Evolutionary conservation across 768 basidiomycete species (phyloP), one percentile per base, ranked within the genome.

Genomic region (Lyophyllum decastes): DNA sequence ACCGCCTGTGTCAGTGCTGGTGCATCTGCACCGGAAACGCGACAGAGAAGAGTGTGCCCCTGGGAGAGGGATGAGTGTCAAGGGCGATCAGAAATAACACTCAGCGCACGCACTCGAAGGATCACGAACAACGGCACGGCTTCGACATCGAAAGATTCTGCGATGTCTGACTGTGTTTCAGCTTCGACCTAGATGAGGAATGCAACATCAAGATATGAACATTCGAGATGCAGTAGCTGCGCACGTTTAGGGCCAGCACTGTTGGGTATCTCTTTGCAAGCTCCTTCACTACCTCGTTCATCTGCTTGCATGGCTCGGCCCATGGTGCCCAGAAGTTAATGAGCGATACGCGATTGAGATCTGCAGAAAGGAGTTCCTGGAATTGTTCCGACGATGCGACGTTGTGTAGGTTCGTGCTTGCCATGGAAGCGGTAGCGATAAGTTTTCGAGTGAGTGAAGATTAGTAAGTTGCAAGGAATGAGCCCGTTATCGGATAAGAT

Each of bases 291-390:
- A 95, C 84, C 44, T 86, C 78, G 75, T 94, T 95, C 89, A 97
- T 96, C 65, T 88, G 82, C 64, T 81, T 81, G 78, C 95, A 98
- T 40, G 95, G 94, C 60, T 85, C 90, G 0, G 94, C 97, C 93
- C 94, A 90, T 72, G 85, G 78, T 43, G 95, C 92, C 90, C 94
- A 95, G 72, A 98, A 99, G 75, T 91, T 93, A 68, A 97, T 86
- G 35, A 96, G 78, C 4, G 95, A 95, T 22, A 96, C 82, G 21
- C 91, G 79, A 19, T 82, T 73, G 33, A 99, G 83, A 73, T 98
- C 95, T 21, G 72, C 67, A 0, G 86, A 87, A 47, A 98, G 84
- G 9, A 92, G 72, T 7, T 75, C 67, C 69, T 92, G 85, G 74
- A 98, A 94, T 49, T 92, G 82, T 1, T 81, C 73, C 1, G 92